Evolutionary conservation across 2,329 filamentous ascomycete genomes (phyloP), one percentile per base, ranked within the genome.

Genomic region (Diaporthe citrichinensis): DNA sequence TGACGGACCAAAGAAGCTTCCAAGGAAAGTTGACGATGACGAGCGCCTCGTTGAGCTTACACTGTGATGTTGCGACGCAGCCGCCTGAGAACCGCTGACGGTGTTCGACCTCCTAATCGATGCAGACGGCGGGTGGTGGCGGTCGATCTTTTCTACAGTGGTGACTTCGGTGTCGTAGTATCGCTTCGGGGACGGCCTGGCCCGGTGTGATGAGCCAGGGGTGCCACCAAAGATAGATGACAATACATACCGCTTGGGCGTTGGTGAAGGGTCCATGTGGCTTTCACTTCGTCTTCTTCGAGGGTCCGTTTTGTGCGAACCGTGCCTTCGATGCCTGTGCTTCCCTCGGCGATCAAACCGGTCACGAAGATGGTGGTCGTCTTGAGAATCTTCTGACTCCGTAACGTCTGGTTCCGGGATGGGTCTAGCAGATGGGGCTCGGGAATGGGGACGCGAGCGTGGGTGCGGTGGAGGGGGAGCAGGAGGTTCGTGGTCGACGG

Each of bases 31-130:
- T 31, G 82, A 83, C 25, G 84, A 84, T 31, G 82, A 83, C 25
- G 84, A 84, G 39, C 80, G 82, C 76, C 78, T 84, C 59, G 82
- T 81, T 25, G 84, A 84, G 75, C 80, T 81, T 67, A 84, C 74
- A 79, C 84, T 86, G 34, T 83, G 72, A 74, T 73, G 68, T 75
- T 75, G 82, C 71, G 83, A 81, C 20, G 84, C 82, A 14, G 83
- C 80, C 57, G 81, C 77, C 76, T 84, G 81, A 20, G 85, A 84
- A 39, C 79, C 79, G 72, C 81, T 79, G 53, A 82, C 82, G 36
- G 83, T 83, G 67, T 84, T 82, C 20, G 83, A 81, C 74, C 82
- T 80, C 74, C 78, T 78, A 67, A 79, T 78, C 5, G 81, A 80
- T 39, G 83, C 79, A 23, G 81, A 72, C 10, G 81, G 81, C 41